These are phyloP conservation scores for Cladosporium sp. DNA, from an alignment of 2,329 filamentous ascomycete species.

Conservation along the genomic window DNA sequence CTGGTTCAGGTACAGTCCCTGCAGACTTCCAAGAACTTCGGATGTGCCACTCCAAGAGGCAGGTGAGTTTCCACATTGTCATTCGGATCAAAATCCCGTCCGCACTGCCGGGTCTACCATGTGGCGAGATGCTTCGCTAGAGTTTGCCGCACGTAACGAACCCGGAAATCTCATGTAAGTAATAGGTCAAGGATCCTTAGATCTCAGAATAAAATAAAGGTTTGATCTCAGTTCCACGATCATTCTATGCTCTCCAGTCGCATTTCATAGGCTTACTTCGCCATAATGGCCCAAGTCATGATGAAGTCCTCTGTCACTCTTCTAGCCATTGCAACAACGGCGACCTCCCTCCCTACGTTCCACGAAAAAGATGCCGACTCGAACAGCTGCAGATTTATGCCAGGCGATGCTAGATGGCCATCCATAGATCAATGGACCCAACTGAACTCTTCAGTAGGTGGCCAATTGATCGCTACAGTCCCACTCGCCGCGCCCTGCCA, in stretches of 20 bases:
- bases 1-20: background rate
- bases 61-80: background rate
- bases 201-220: background rate
- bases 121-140: background rate
- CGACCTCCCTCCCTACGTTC: background rate
- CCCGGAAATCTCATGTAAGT: background rate
- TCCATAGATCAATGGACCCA: slow-evolving; percentile 40
- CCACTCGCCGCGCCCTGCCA: slow-evolving; percentile 55
- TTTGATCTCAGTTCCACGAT: background rate
- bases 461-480: slow-evolving; percentile 48
- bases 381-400: slow-evolving; percentile 37
- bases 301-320: slow-evolving; percentile 26
- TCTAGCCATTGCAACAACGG: background rate
- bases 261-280: background rate
- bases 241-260: background rate
- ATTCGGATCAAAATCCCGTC: background rate
- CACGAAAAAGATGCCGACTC: slow-evolving; percentile 29
- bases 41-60: background rate
- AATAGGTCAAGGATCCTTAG: background rate
- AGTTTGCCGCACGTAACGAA: background rate
- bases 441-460: slow-evolving; percentile 51
- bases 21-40: background rate
- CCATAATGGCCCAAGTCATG: background rate
- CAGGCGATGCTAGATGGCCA: slow-evolving; percentile 50
- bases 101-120: too few species aligned